Percentiles rank a stretch among this genome's conserved stretches.
Conservation (phyloP, 352 stramenopile species). For the Phytophthora kernoviae region DNA sequence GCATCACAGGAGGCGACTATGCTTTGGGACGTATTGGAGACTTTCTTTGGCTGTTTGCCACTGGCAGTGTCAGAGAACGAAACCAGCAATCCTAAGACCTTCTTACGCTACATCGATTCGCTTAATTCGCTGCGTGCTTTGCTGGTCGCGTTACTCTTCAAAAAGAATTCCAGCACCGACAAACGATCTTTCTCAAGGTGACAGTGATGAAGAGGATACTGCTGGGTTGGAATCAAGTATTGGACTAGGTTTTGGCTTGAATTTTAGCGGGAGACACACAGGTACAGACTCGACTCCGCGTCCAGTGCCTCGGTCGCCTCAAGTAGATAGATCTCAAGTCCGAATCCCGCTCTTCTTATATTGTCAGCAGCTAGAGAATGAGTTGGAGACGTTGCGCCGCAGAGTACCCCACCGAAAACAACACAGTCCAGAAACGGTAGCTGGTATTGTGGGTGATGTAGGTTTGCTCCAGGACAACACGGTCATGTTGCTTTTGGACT, state of each 20-base stretch:
- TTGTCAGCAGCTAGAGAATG: slow-evolving; percentile 67
- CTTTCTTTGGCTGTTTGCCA: slow-evolving; percentile 65
- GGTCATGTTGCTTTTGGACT: slow-evolving; percentile 63
- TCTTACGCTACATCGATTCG: slow-evolving; percentile 62
- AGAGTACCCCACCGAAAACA: slow-evolving; percentile 33
- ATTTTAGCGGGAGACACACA: slow-evolving; percentile 19
- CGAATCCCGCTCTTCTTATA: slow-evolving; percentile 59
- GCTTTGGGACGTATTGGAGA: slow-evolving; percentile 68
- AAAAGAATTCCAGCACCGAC: slow-evolving; percentile 10
- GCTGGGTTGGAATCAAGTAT: slow-evolving; percentile 19
- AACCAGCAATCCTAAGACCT: slow-evolving; percentile 36
- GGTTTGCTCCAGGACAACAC: slow-evolving; percentile 65
- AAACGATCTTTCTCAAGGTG: slow-evolving; percentile 14
- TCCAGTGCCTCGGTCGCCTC: background rate
- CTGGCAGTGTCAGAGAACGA: slow-evolving; percentile 56
- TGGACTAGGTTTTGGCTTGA: slow-evolving; percentile 28
- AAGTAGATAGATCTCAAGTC: slow-evolving; percentile 1
- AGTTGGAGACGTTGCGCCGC: slow-evolving; percentile 50
- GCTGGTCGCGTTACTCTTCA: slow-evolving; percentile 59
- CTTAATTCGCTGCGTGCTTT: slow-evolving; percentile 59
- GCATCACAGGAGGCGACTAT: slow-evolving; percentile 21
- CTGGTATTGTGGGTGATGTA: slow-evolving; percentile 37
- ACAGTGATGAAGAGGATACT: slow-evolving; percentile 26
- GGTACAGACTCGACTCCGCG: slow-evolving; percentile 4
- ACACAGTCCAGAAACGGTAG: slow-evolving; percentile 19